phyloP scores from a whole-genome alignment of 2,329 filamentous ascomycete genomes.

The Alternaria angustiovoidea region DNA sequence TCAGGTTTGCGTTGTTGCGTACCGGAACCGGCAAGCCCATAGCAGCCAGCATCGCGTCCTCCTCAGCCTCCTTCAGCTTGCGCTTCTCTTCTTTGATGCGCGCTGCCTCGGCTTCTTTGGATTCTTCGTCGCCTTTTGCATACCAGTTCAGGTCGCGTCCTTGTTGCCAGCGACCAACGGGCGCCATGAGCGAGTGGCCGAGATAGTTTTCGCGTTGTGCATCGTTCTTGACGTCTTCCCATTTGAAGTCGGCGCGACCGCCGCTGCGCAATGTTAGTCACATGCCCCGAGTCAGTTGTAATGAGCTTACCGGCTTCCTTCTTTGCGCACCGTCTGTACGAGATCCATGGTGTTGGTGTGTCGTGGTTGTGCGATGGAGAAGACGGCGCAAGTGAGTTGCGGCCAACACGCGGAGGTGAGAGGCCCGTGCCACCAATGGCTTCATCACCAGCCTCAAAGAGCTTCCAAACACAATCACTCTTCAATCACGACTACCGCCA shows the following conservation, averaged over 20 bases:
- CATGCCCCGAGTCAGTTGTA: neutral
- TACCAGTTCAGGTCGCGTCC: slow-evolving; percentile 74
- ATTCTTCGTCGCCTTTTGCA: slow-evolving; percentile 63
- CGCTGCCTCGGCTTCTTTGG: slow-evolving; percentile 65
- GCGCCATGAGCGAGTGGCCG: slow-evolving; percentile 89
- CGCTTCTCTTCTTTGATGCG: slow-evolving; percentile 74
- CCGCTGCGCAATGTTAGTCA: slow-evolving; percentile 62
- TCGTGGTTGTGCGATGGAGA: neutral
- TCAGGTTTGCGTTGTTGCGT: slow-evolving; percentile 69
- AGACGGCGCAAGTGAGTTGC: slow-evolving; percentile 19
- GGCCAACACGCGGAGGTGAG: slow-evolving; percentile 36
- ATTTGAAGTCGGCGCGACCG: slow-evolving; percentile 90
- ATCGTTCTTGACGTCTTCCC: slow-evolving; percentile 91
- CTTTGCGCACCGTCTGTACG: slow-evolving; percentile 90
- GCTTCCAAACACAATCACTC: slow-evolving; percentile 1
- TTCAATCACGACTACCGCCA: slow-evolving; percentile 14
- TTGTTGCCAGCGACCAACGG: slow-evolving; percentile 91
- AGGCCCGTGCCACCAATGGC: slow-evolving; percentile 18
- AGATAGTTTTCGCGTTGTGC: slow-evolving; percentile 89
- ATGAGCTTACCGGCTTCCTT: slow-evolving; percentile 70
- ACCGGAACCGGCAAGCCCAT: slow-evolving; percentile 79
- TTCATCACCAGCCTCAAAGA: slow-evolving; percentile 6
- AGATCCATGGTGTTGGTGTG: slow-evolving; percentile 77
- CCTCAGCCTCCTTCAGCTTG: slow-evolving; percentile 87
- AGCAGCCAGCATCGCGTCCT: slow-evolving; percentile 85